phyloP scores from a whole-genome alignment of 2,329 filamentous ascomycete genomes.

The Rhinocladiella mackenziei region DNA sequence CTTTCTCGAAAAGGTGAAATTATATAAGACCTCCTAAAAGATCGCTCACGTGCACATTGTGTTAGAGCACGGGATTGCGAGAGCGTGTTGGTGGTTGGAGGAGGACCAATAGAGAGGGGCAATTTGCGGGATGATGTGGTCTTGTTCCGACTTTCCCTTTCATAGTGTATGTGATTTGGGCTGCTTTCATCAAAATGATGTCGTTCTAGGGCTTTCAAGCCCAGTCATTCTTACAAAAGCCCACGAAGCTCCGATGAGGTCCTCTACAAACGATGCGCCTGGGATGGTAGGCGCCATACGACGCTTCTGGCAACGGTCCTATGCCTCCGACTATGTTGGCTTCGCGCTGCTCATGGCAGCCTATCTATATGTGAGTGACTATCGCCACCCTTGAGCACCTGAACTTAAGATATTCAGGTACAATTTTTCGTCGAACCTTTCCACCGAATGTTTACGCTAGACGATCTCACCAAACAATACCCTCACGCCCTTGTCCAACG shows the following conservation, averaged over 20 bases:
- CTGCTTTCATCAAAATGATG: no score
- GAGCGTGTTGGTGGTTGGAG: no score
- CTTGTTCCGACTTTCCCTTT: neutral
- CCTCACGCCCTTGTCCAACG: conserved; percentile 81
- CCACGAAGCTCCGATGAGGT: conserved; percentile 7
- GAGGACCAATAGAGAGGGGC: conserved; percentile 20
- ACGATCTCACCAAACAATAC: conserved; percentile 77
- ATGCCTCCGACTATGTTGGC: conserved; percentile 84
- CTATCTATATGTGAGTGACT: conserved; percentile 48
- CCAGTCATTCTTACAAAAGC: neutral
- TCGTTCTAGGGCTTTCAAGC: no score
- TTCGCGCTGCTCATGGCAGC: conserved; percentile 64
- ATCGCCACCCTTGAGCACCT: neutral
- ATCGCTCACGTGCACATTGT: no score
- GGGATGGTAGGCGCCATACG: conserved; percentile 47
- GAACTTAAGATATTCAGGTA: conserved; percentile 54
- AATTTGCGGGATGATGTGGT: conserved; percentile 25
- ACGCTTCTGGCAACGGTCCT: conserved; percentile 63
- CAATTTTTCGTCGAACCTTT: conserved; percentile 74
- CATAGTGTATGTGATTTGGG: neutral
- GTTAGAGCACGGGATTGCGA: no score
- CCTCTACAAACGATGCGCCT: conserved; percentile 7
- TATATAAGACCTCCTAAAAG: no score
- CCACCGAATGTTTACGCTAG: conserved; percentile 88
- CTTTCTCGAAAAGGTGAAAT: no score